A percentile compares a stretch with the other conserved stretches of the same genome.
Evolutionary conservation across 345 rosid species (phyloP).

Genomic region (Corymbia maculata): DNA sequence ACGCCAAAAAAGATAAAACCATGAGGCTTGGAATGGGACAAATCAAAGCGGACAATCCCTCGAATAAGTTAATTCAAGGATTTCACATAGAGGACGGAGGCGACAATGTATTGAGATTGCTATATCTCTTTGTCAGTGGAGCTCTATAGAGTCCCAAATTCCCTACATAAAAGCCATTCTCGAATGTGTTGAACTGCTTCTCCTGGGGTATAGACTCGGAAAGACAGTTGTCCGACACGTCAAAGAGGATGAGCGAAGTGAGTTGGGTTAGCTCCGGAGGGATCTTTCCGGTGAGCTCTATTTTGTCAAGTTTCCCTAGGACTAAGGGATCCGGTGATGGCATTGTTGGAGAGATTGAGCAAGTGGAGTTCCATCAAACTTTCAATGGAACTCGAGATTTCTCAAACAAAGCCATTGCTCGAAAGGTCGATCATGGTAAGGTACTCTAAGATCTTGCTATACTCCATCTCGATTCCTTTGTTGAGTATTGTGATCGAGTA

Average conservation of each 20-base stretch:
- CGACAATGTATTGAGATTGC: neutral
- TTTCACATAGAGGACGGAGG: neutral
- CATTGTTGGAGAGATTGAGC: neutral
- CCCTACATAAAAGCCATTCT: neutral
- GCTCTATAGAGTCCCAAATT: neutral
- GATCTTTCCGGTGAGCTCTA: neutral
- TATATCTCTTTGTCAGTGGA: neutral
- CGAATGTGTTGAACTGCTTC: neutral
- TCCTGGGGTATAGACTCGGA: neutral
- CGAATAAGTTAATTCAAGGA: no score
- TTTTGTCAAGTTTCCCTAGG: neutral
- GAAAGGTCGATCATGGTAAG: neutral
- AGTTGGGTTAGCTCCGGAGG: neutral
- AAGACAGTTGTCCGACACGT: neutral
- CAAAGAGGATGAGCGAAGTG: neutral
- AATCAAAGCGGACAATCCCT: no score
- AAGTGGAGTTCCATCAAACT: neutral
- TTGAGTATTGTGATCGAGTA: neutral
- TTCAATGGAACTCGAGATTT: neutral
- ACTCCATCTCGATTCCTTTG: neutral
- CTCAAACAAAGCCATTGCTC: neutral
- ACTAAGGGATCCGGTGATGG: neutral
- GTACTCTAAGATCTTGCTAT: neutral
- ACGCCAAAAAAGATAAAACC: no score
- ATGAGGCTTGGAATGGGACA: no score